A percentile compares a stretch with the other conserved stretches of the same genome.
phyloP scores from a whole-genome alignment of 2,329 filamentous ascomycete species.

The Cordyceps javanica region DNA sequence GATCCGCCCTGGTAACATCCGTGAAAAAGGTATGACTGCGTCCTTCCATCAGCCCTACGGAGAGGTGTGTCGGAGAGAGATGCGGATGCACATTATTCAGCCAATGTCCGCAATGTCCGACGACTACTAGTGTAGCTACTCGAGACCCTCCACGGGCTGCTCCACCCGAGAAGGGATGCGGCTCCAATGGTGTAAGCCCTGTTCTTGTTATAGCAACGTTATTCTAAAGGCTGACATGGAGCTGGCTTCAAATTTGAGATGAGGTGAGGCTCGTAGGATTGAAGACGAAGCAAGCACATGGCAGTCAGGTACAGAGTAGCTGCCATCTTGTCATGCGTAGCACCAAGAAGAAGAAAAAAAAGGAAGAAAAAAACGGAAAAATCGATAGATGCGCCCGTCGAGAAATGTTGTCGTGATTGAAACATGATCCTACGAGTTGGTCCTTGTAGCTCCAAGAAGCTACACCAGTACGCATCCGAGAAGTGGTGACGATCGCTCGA shows the following conservation, averaged over 20 bases:
- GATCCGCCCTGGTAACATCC: not conserved
- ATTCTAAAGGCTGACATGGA: not conserved
- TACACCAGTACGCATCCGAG: too few relatives aligned
- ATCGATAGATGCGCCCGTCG: not conserved
- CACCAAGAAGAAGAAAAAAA: too few relatives aligned
- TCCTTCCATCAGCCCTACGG: not conserved
- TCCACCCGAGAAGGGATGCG: not conserved
- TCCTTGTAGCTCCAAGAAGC: too few relatives aligned
- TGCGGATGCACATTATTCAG: too few relatives aligned
- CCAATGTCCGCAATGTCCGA: slow-evolving; percentile 7
- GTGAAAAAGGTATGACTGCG: not conserved
- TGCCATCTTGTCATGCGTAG: too few relatives aligned
- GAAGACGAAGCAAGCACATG: not conserved
- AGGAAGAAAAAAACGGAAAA: too few relatives aligned
- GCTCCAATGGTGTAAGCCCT: not conserved
- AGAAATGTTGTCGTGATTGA: not conserved
- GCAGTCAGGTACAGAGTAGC: not conserved
- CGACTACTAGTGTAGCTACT: too few relatives aligned
- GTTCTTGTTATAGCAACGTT: not conserved
- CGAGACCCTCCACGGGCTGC: not conserved
- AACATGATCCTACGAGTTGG: too few relatives aligned
- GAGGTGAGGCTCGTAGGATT: not conserved
- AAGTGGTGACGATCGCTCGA: too few relatives aligned
- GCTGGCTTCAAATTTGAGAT: not conserved
- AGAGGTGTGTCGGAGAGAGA: not conserved